Evolutionary conservation across 257 asterid genomes (phyloP), one percentile per base, ranked within the genome.

Genomic region (Fraxinus excelsior): DNA sequence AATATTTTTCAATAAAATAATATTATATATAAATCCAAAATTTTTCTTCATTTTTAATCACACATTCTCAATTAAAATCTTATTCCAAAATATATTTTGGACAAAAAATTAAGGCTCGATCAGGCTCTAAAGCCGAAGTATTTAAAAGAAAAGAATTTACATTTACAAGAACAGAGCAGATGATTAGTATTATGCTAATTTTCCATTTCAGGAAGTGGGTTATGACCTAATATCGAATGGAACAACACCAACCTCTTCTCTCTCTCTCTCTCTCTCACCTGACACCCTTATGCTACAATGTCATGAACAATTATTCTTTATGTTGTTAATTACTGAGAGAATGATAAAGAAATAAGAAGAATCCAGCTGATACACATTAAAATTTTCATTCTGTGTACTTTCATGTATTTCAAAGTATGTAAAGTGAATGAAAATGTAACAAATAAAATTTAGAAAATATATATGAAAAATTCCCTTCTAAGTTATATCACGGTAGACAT

Each of bases 141-240:
- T 34, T 34, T 0, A 4, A 34, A 34, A 4, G 37, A 34, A 34
- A 34, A 34, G 29, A 28, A 28, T 28, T 79, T 53, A 19, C n/a
- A n/a, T 21, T 51, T n/a, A 11, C 69, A 18, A 49, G 58, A 13
- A 62, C 19, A 13, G 44, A 70, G 71, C 53, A 70, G 44, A 53
- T 44, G 80, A 76, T 53, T 65, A 66, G 70, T 28, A 73, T 74
- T 76, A 82, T 71, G 74, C 72, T 72, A 77, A 85, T 67, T 84
- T 87, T 82, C 96, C 86, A 77, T 86, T 89, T 88, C 82, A 56
- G 96, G 96, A 31, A 82, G 81, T 77, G 87, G 82, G 89, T 70
- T 80, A 80, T 86, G 84, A 65, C 89, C 87, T 82, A 81, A 80
- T 81, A 73, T 80, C 89, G 90, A 84, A 91, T 81, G 76, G 82